Evolutionary conservation across 495 filamentous ascomycete species (phyloP).

Genomic region (Penicillium canescens): DNA sequence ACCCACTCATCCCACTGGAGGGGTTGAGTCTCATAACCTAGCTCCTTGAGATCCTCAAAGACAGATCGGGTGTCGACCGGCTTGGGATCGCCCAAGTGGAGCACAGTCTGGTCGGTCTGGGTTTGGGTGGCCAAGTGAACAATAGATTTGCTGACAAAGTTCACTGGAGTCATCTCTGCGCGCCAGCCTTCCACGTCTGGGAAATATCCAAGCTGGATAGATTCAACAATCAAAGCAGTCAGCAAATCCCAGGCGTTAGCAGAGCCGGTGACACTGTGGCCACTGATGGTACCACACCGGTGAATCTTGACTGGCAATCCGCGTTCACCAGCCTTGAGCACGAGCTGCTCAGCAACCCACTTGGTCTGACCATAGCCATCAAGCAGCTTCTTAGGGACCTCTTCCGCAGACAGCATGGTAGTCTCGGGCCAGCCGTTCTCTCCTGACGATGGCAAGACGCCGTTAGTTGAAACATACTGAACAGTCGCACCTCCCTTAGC

Average conservation of each 20-base stretch:
- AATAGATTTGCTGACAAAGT: constrained; percentile 67
- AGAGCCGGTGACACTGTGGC: constrained; percentile 62
- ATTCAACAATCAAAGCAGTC: constrained; percentile 66
- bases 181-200: constrained; percentile 67
- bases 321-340: constrained; percentile 59
- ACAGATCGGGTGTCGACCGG: constrained; percentile 56
- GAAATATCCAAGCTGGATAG: constrained; percentile 59
- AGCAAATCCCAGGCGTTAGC: constrained; percentile 69
- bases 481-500: constrained; percentile 60
- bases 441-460: constrained; percentile 59
- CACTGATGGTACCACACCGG: constrained; percentile 64
- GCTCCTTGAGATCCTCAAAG: constrained; percentile 54
- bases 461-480: constrained; percentile 71
- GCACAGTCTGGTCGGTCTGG: constrained; percentile 52
- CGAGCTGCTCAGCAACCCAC: constrained; percentile 67
- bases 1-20: constrained; percentile 66
- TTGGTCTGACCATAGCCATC: constrained; percentile 69
- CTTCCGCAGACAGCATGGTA: constrained; percentile 54
- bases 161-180: constrained; percentile 71
- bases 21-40: constrained; percentile 63
- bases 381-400: constrained; percentile 58
- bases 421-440: constrained; percentile 60
- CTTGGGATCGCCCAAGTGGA: constrained; percentile 67
- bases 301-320: constrained; percentile 63
- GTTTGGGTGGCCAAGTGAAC: constrained; percentile 57